Evolutionary conservation across 1,284 basidiomycete species (phyloP).

Genomic region (Microbotryomycetes sp.): DNA sequence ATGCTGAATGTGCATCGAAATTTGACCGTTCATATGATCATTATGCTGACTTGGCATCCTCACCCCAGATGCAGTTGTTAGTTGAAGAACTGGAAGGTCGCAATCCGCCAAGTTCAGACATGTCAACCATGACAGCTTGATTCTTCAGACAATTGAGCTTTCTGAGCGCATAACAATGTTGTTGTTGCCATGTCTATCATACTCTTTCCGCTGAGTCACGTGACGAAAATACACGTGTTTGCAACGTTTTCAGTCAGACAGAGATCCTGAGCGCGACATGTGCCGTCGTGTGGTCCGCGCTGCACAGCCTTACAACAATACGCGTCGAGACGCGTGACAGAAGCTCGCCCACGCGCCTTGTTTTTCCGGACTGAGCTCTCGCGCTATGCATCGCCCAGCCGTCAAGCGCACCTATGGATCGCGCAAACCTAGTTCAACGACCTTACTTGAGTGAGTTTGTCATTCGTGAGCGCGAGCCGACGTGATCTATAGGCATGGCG

Average conservation of each 20-base stretch:
- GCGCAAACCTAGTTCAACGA: conserved; percentile 3
- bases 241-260: background rate
- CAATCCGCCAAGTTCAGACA: conserved; percentile 53
- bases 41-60: too few species aligned
- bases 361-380: background rate
- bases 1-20: conserved; percentile 15
- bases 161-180: background rate
- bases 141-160: too few species aligned
- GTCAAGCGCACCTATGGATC: conserved; percentile 27
- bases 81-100: conserved; percentile 55
- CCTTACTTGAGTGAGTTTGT: too few species aligned
- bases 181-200: background rate
- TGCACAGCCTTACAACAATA: too few species aligned
- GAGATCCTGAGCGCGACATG: background rate
- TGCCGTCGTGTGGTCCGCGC: background rate
- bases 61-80: conserved; percentile 17
- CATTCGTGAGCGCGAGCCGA: too few species aligned
- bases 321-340: too few species aligned
- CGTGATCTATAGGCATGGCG: too few species aligned
- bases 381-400: conserved; percentile 5
- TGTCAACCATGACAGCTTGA: background rate
- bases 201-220: background rate
- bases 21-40: too few species aligned
- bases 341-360: background rate
- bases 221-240: background rate